Base-by-base conservation (phyloP, 2,329 filamentous ascomycete genomes). In the Phoma sp. region DNA sequence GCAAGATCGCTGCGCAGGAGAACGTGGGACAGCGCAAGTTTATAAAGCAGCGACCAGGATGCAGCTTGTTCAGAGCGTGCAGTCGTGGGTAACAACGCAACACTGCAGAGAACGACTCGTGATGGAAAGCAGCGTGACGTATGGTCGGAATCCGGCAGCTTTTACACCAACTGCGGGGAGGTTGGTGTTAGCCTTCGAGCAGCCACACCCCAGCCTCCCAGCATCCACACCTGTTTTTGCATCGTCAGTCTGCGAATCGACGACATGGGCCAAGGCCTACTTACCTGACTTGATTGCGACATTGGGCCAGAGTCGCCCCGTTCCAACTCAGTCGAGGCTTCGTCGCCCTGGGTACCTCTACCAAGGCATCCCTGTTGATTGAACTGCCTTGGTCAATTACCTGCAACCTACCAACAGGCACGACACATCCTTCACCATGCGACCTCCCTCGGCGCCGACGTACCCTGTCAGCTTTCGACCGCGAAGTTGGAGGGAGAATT, bases 31-130 rank as follows among this genome's bases (percentile, higher is more conserved):
- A 45, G 31, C 19, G 49, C 54, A 41, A 37, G 24, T 25, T 46
- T 50, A 47, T 43, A 48, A 40, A 22, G 33, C 43, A 32, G 38
- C 21, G 24, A 49, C 43, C 38, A 44, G 49, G 43, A 51, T 51
- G 54, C 54, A 48, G 48, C 39, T 44, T 39, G 38, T 40, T 41
- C 24, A 36, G 32, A 52, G 32, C 48, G 17, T 44, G 48, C 44
- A 48, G 39, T 44, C 49, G 33, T 37, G 25, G 41, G 54, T 40
- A 57, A 48, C 49, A 57, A 57, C 54, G 39, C 49, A 57, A 39
- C 54, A 52, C 48, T 48, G 52, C 52, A 55, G 47, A 35, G 46
- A 47, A 41, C 52, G 40, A 49, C 44, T 57, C 44, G 54, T 48
- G 27, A 32, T 57, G 43, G 40, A 17, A 43, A 37, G 45, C 44